These are phyloP conservation scores for Coleophoma eucalyptorum DNA, from an alignment of 2,329 filamentous ascomycete species.

Conservation along the genomic window DNA sequence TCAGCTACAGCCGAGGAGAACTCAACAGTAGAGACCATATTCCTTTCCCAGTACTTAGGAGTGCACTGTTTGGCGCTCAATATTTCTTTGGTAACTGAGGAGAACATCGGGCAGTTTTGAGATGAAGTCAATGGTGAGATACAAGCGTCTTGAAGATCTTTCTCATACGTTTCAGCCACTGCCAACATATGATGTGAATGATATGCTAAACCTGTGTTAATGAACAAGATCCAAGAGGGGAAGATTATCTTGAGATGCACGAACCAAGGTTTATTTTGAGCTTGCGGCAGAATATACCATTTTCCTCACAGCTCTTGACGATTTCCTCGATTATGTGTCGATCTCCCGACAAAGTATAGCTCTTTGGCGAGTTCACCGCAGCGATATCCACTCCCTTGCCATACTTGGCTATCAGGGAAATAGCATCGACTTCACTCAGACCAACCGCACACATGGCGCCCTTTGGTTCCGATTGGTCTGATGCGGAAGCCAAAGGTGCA, in stretches of 20 bases:
- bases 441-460: slow-evolving; percentile 52
- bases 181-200: slow-evolving; percentile 35
- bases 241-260: not conserved
- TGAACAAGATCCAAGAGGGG: not conserved
- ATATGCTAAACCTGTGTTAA: slow-evolving; percentile 26
- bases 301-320: not conserved
- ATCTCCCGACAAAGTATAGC: slow-evolving; percentile 17
- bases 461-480: not conserved
- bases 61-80: not conserved
- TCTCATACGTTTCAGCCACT: slow-evolving; percentile 5
- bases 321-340: slow-evolving; percentile 5
- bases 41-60: slow-evolving; percentile 37
- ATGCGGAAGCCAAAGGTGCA: slow-evolving; percentile 2
- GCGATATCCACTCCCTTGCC: slow-evolving; percentile 20
- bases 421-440: slow-evolving; percentile 12
- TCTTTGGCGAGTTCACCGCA: slow-evolving; percentile 17
- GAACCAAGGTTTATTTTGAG: slow-evolving; percentile 10
- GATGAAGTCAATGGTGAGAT: not conserved
- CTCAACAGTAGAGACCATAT: slow-evolving; percentile 38
- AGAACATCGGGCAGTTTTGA: not conserved
- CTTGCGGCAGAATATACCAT: slow-evolving; percentile 9
- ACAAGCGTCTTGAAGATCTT: not conserved
- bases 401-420: not conserved
- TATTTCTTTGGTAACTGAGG: not conserved
- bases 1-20: slow-evolving; percentile 29